These are phyloP conservation scores for Anisodus acutangulus DNA, from an alignment of 257 asterid genomes.

Conservation along the genomic window DNA sequence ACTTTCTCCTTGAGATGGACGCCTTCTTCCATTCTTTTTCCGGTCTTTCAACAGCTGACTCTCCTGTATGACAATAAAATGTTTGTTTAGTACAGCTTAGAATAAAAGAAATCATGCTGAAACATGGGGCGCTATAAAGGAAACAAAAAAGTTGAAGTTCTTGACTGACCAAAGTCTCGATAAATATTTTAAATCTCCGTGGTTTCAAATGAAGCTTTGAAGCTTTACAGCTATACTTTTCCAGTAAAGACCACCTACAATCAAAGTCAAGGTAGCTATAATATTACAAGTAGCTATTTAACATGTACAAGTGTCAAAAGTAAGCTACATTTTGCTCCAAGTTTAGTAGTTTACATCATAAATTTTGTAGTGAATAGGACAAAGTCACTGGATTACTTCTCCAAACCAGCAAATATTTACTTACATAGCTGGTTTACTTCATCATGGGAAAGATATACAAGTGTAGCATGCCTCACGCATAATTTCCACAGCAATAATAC, in stretches of 20 bases:
- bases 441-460: background rate
- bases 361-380: background rate
- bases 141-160: background rate
- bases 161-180: constrained; percentile 87
- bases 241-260: constrained; percentile 96
- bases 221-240: constrained; percentile 97
- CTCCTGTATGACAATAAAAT: constrained; percentile 63
- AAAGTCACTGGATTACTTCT: background rate
- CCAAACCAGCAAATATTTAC: constrained; percentile 3
- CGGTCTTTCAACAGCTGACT: constrained; percentile 94
- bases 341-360: background rate
- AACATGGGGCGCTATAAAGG: background rate
- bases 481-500: background rate
- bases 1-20: constrained; percentile 67
- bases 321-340: constrained; percentile 8
- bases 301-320: constrained; percentile 11
- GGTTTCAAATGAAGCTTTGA: constrained; percentile 99
- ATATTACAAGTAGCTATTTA: background rate
- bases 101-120: constrained; percentile 4
- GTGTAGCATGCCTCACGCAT: constrained; percentile 10
- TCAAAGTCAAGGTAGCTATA: background rate
- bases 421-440: background rate
- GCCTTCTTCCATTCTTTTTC: constrained; percentile 73
- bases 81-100: constrained; percentile 20
- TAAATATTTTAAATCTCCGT: constrained; percentile 90